These are phyloP conservation scores for Taphrina wiesneri DNA, from an alignment of 1,139 yeast species.

Conservation along the genomic window DNA sequence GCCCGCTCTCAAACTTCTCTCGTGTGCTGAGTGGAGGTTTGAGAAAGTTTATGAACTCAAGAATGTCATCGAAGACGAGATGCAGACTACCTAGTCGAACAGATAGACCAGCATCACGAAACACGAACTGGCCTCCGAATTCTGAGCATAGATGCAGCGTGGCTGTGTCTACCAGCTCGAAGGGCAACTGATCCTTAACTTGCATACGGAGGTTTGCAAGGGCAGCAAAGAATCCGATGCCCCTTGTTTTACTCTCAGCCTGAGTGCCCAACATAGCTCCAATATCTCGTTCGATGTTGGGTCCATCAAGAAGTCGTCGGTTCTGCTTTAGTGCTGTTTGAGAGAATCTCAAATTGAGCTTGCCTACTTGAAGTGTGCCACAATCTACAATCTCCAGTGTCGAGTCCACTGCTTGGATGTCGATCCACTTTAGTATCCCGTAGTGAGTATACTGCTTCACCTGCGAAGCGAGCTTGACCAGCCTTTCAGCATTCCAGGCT, in stretches of 20 bases:
- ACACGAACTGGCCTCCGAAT: constrained; percentile 43
- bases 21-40: neutral
- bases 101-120: constrained; percentile 46
- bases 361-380: constrained; percentile 37
- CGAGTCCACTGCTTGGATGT: constrained; percentile 34
- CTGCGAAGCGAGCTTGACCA: neutral
- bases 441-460: neutral
- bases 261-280: constrained; percentile 1
- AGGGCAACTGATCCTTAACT: constrained; percentile 43
- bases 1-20: neutral
- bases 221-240: neutral
- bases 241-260: neutral
- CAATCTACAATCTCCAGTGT: constrained; percentile 34
- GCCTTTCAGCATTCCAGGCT: neutral
- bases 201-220: constrained; percentile 33
- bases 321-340: constrained; percentile 16
- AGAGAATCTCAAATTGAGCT: constrained; percentile 30
- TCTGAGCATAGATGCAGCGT: constrained; percentile 46
- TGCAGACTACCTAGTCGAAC: constrained; percentile 43
- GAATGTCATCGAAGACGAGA: constrained; percentile 40
- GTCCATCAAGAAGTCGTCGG: neutral
- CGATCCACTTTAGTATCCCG: constrained; percentile 32
- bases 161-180: constrained; percentile 45
- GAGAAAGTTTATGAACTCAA: constrained; percentile 34
- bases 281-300: constrained; percentile 15